Evolutionary conservation across 108 stramenopile species (phyloP).

Genomic region (Hondaea fermentalgiana): DNA sequence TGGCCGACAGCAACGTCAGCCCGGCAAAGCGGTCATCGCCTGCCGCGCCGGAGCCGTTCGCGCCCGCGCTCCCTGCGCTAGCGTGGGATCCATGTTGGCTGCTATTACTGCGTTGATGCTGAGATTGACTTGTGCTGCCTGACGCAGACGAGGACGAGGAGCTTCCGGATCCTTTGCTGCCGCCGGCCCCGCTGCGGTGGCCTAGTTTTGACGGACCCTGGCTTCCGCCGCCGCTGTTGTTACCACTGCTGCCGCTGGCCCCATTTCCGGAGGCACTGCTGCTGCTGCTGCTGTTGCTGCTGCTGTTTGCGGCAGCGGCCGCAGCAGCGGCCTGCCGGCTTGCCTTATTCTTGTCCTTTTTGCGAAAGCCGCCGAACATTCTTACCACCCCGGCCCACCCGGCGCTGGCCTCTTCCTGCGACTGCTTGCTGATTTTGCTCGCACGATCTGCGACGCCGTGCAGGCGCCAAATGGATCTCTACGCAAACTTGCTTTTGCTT

Average conservation of each 20-base stretch:
- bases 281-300: not conserved
- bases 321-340: not conserved
- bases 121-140: not conserved
- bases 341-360: slow-evolving; percentile 6
- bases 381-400: not conserved
- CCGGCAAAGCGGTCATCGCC: not conserved
- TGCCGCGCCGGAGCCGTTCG: not conserved
- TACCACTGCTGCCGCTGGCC: not conserved
- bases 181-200: not conserved
- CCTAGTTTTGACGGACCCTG: not conserved
- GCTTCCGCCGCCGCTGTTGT: not conserved
- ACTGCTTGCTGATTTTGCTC: not conserved
- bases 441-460: too few relatives aligned
- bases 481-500: not conserved
- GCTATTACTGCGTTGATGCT: too few relatives aligned
- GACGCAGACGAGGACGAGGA: not conserved
- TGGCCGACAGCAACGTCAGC: slow-evolving; percentile 8
- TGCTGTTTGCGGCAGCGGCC: not conserved
- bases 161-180: not conserved
- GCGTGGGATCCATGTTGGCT: not conserved
- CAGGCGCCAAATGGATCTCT: not conserved
- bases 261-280: too few relatives aligned
- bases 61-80: not conserved
- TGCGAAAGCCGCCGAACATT: slow-evolving; percentile 8
- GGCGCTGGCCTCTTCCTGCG: not conserved